phyloP scores from a whole-genome alignment of 1,139 yeast species.

The Geotrichum bryndzae region DNA sequence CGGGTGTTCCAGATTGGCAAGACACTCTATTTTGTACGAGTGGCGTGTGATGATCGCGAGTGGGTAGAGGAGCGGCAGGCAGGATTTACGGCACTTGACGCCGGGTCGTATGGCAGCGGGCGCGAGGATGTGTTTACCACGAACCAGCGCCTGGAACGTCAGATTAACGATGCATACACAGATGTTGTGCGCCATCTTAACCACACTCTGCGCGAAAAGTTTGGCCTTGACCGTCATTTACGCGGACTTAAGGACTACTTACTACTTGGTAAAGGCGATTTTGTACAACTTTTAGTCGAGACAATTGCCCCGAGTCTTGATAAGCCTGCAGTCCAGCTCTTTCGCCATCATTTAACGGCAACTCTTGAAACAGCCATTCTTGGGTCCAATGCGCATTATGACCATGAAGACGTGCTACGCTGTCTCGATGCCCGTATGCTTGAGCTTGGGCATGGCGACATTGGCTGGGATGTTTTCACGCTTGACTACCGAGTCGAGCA shows the following conservation, averaged over 20 bases:
- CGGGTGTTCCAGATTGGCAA: slow-evolving; percentile 73
- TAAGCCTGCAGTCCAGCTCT: slow-evolving; percentile 56
- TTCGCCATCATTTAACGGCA: slow-evolving; percentile 61
- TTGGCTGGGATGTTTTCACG: slow-evolving; percentile 86
- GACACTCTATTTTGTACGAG: slow-evolving; percentile 60
- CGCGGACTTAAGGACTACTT: slow-evolving; percentile 59
- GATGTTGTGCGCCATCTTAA: slow-evolving; percentile 56
- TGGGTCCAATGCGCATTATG: slow-evolving; percentile 53
- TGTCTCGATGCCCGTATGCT: slow-evolving; percentile 78
- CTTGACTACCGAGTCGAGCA: slow-evolving; percentile 68
- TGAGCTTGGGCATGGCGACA: slow-evolving; percentile 57
- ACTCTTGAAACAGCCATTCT: slow-evolving; percentile 62
- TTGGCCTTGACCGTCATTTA: slow-evolving; percentile 50
- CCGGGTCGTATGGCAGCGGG: slow-evolving; percentile 10
- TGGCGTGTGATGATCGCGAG: slow-evolving; percentile 54
- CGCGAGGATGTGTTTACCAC: slow-evolving; percentile 21
- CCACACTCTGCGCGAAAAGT: slow-evolving; percentile 45
- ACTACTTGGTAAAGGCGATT: slow-evolving; percentile 71
- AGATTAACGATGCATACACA: slow-evolving; percentile 48
- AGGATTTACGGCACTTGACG: slow-evolving; percentile 8
- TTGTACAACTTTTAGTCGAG: slow-evolving; percentile 57
- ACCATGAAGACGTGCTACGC: slow-evolving; percentile 39
- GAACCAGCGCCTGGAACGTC: slow-evolving; percentile 39
- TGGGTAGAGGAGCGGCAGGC: slow-evolving; percentile 46
- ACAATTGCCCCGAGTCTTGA: slow-evolving; percentile 52